Conservation (phyloP, 2,329 filamentous ascomycete species). For the Nigrograna mackinnonii region DNA sequence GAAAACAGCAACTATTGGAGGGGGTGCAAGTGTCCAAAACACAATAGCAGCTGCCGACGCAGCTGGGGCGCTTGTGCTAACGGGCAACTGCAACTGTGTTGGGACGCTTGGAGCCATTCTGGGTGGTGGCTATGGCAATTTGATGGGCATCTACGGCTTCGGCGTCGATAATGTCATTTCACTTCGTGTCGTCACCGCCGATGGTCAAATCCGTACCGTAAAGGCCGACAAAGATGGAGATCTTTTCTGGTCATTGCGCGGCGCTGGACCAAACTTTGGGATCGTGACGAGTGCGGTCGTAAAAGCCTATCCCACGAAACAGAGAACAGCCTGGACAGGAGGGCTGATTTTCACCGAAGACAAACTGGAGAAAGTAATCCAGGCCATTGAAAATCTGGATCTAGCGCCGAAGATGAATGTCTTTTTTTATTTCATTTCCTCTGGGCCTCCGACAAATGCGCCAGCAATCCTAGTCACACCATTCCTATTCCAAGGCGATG, state of each 20-base stretch:
- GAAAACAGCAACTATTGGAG: constrained; percentile 27
- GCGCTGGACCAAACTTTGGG: constrained; percentile 39
- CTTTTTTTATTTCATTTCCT: constrained; percentile 37
- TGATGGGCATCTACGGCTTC: constrained; percentile 58
- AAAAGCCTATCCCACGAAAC: constrained; percentile 33
- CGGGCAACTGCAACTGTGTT: constrained; percentile 37
- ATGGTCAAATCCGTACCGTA: constrained; percentile 33
- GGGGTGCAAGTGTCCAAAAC: constrained; percentile 40
- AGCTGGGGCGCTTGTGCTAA: constrained; percentile 26
- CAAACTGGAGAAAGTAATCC: constrained; percentile 36
- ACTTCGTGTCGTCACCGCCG: constrained; percentile 24
- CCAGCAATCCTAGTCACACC: constrained; percentile 29
- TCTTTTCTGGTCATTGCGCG: constrained; percentile 43
- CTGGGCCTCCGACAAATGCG: constrained; percentile 21
- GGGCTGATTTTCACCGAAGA: constrained; percentile 25
- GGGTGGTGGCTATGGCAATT: constrained; percentile 61
- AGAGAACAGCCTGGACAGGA: constrained; percentile 29
- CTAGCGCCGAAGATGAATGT: constrained; percentile 41
- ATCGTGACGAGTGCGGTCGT: constrained; percentile 41
- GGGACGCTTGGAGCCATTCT: constrained; percentile 31
- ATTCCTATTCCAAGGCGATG: constrained; percentile 38
- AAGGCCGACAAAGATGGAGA: constrained; percentile 23
- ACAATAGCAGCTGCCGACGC: constrained; percentile 44
- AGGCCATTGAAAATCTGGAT: constrained; percentile 41
- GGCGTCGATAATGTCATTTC: constrained; percentile 53